phyloP scores from a whole-genome alignment of 1,284 basidiomycete species.

The Pseudozyma sp. region DNA sequence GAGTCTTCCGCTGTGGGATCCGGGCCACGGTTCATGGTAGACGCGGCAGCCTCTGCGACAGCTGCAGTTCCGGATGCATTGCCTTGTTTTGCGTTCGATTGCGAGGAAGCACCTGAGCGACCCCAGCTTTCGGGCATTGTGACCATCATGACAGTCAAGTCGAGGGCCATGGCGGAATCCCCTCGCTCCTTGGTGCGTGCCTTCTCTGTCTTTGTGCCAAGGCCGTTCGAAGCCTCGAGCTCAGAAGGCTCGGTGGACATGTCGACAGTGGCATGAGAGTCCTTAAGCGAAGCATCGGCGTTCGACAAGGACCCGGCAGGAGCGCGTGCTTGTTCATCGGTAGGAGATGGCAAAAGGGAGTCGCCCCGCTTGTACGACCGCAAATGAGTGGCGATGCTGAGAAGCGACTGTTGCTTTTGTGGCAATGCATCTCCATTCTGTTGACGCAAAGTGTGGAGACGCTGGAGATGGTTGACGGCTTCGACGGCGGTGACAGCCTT shows the following conservation, averaged over 20 bases:
- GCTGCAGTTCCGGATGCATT: conserved; percentile 40
- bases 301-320: background rate
- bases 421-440: conserved; percentile 50
- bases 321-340: conserved; percentile 5
- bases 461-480: conserved; percentile 58
- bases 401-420: conserved; percentile 51
- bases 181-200: conserved; percentile 24
- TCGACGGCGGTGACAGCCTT: conserved; percentile 64
- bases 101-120: conserved; percentile 7
- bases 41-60: conserved; percentile 52
- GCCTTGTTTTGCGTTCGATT: conserved; percentile 9
- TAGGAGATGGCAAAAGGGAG: conserved; percentile 25
- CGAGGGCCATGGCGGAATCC: conserved; percentile 59
- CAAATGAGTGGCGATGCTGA: conserved; percentile 48
- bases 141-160: conserved; percentile 60
- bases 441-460: conserved; percentile 57
- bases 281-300: conserved; percentile 5
- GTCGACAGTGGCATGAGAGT: conserved; percentile 10
- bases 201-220: background rate
- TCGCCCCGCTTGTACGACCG: conserved; percentile 37
- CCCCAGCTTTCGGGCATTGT: conserved; percentile 51
- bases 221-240: background rate
- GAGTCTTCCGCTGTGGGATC: conserved; percentile 32
- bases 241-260: conserved; percentile 19
- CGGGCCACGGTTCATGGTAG: conserved; percentile 41